phyloP scores from a whole-genome alignment of 805 yeast genomes.

The Ogataea philodendri region DNA sequence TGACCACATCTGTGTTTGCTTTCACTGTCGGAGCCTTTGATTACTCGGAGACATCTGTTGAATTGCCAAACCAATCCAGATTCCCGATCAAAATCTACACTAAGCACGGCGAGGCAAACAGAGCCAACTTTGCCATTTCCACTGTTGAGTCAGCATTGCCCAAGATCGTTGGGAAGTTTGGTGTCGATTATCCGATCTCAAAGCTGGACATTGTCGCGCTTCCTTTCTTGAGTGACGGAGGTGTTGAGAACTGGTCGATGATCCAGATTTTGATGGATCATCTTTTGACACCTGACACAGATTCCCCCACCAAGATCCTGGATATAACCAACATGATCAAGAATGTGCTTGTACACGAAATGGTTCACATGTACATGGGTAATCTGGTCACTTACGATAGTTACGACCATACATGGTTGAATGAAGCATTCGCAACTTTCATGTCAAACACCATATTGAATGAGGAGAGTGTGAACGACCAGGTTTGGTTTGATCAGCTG shows the following conservation, averaged over 20 bases:
- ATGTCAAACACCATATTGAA: constrained; percentile 46
- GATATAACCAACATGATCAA: constrained; percentile 34
- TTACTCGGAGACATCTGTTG: constrained; percentile 38
- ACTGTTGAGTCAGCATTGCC: constrained; percentile 49
- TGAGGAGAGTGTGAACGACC: constrained; percentile 22
- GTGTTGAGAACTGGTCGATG: constrained; percentile 78
- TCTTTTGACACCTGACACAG: constrained; percentile 38
- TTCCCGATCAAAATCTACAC: constrained; percentile 56
- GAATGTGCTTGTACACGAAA: constrained; percentile 66
- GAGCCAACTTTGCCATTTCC: constrained; percentile 50
- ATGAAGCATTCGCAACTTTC: constrained; percentile 78
- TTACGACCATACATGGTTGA: constrained; percentile 71
- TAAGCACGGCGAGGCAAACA: constrained; percentile 47
- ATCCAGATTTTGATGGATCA: constrained; percentile 58
- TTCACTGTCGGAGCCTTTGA: constrained; percentile 71
- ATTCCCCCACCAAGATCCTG: constrained; percentile 21
- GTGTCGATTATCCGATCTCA: constrained; percentile 50
- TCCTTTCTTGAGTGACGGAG: constrained; percentile 73
- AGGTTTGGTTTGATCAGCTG: constrained; percentile 36
- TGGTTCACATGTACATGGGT: constrained; percentile 82
- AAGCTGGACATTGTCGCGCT: constrained; percentile 68
- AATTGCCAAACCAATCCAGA: constrained; percentile 23
- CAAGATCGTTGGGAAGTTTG: constrained; percentile 43
- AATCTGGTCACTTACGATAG: constrained; percentile 63
- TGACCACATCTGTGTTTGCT: constrained; percentile 63